phyloP scores from a whole-genome alignment of 257 asterid species.

The Plectranthus barbatus region DNA sequence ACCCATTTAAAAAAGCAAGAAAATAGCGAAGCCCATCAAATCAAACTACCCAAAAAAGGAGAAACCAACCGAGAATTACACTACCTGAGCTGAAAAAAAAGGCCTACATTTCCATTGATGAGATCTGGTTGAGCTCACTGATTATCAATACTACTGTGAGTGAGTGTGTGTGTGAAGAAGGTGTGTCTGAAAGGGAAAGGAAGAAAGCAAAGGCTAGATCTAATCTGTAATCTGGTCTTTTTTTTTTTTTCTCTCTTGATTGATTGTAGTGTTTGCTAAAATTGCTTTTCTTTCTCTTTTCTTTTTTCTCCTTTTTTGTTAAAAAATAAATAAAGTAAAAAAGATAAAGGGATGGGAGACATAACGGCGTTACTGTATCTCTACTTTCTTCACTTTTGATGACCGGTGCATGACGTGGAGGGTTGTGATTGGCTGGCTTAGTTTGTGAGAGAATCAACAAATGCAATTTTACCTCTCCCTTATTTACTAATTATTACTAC shows the following conservation, averaged over 20 bases:
- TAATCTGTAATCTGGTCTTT: slow-evolving; percentile 29
- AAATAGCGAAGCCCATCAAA: slow-evolving; percentile 8
- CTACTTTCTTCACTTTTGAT: background rate
- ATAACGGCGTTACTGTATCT: slow-evolving; percentile 30
- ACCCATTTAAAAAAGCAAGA: slow-evolving; percentile 4
- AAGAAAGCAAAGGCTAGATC: slow-evolving; percentile 36
- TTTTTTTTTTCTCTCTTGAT: slow-evolving; percentile 25
- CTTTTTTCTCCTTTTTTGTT: slow-evolving; percentile 11
- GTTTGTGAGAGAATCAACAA: background rate
- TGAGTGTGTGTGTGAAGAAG: slow-evolving; percentile 11
- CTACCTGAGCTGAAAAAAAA: slow-evolving; percentile 22
- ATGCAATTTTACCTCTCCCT: background rate
- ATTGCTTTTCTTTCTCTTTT: slow-evolving; percentile 15
- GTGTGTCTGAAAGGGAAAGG: slow-evolving; percentile 23
- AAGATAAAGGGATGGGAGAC: slow-evolving; percentile 18
- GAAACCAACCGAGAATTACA: slow-evolving; percentile 6
- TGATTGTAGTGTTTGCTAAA: slow-evolving; percentile 35
- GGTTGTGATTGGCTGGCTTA: background rate
- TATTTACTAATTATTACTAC: too few species aligned
- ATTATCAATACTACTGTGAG: background rate
- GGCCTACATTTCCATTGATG: slow-evolving; percentile 27
- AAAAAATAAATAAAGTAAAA: slow-evolving; percentile 7
- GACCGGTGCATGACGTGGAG: slow-evolving; percentile 11
- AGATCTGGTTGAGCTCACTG: slow-evolving; percentile 27
- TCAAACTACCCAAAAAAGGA: background rate